A percentile compares a stretch with the other conserved stretches of the same genome.
phyloP scores from a whole-genome alignment of 2,329 filamentous ascomycete genomes.

The Fusarium duplospermum region DNA sequence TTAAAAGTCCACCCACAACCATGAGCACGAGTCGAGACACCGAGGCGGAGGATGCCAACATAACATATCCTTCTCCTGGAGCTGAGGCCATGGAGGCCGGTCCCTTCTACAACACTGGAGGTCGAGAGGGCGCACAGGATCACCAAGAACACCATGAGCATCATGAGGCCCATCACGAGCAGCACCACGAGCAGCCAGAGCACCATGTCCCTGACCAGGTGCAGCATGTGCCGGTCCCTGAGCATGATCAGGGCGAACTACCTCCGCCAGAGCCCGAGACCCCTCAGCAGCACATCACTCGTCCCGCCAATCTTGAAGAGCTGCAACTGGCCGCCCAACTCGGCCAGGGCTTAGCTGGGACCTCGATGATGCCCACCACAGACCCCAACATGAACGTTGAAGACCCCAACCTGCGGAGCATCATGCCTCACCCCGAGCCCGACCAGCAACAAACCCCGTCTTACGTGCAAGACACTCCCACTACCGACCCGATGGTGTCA shows the following conservation, averaged over 20 bases:
- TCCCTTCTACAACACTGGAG: conserved; percentile 57
- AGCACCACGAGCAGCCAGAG: conserved; percentile 36
- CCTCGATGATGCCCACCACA: conserved; percentile 61
- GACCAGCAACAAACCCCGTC: conserved; percentile 51
- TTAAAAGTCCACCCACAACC: background rate
- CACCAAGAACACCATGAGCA: conserved; percentile 44
- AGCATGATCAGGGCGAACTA: conserved; percentile 47
- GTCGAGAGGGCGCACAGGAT: conserved; percentile 49
- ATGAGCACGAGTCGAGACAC: conserved; percentile 52
- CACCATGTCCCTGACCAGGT: conserved; percentile 46
- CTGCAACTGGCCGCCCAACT: conserved; percentile 69
- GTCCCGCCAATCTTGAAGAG: conserved; percentile 64
- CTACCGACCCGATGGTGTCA: conserved; percentile 51
- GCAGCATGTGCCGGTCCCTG: conserved; percentile 44
- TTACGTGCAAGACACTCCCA: conserved; percentile 53
- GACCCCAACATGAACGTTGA: conserved; percentile 58
- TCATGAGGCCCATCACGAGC: conserved; percentile 38
- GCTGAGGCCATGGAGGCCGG: conserved; percentile 57
- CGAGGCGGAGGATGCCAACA: conserved; percentile 50
- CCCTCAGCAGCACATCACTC: conserved; percentile 55
- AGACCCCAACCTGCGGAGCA: conserved; percentile 56
- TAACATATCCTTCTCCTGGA: conserved; percentile 60
- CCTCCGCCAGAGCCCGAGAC: conserved; percentile 50
- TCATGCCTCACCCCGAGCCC: conserved; percentile 56
- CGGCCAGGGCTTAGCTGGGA: conserved; percentile 63